Conservation (phyloP, 2,329 filamentous ascomycete genomes). For the Rosellinia necatrix region DNA sequence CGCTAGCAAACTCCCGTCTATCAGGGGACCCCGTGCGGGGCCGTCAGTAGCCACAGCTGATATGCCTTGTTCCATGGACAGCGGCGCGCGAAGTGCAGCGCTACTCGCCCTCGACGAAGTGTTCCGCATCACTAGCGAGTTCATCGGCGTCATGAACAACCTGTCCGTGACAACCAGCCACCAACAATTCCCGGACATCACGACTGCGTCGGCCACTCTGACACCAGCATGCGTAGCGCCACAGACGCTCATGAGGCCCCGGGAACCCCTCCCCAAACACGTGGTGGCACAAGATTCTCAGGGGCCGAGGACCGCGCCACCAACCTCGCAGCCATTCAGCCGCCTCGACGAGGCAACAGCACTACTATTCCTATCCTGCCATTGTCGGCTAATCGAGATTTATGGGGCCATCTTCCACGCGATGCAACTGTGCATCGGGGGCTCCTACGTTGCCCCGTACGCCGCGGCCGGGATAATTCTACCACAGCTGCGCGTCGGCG, state of each 20-base stretch:
- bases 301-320: not conserved
- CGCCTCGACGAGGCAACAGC: constrained; percentile 16
- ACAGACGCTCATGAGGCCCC: not conserved
- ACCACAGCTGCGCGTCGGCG: constrained; percentile 16
- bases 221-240: not conserved
- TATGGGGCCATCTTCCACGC: constrained; percentile 20
- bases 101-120: constrained; percentile 17
- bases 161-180: not conserved
- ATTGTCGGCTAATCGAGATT: constrained; percentile 20
- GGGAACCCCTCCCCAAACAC: too few species aligned
- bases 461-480: constrained; percentile 9
- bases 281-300: too few species aligned
- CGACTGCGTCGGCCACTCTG: not conserved
- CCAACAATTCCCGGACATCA: not conserved
- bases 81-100: not conserved
- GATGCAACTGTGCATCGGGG: constrained; percentile 7
- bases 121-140: constrained; percentile 15
- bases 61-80: not conserved
- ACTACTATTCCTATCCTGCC: constrained; percentile 20
- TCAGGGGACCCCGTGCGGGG: not conserved
- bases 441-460: not conserved
- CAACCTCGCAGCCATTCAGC: not conserved
- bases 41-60: not conserved
- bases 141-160: constrained; percentile 4
- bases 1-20: constrained; percentile 20